Percentiles rank a stretch among this genome's conserved stretches.
phyloP scores from a whole-genome alignment of 208 protist genomes.

The Acanthamoeba culbertsoni region DNA sequence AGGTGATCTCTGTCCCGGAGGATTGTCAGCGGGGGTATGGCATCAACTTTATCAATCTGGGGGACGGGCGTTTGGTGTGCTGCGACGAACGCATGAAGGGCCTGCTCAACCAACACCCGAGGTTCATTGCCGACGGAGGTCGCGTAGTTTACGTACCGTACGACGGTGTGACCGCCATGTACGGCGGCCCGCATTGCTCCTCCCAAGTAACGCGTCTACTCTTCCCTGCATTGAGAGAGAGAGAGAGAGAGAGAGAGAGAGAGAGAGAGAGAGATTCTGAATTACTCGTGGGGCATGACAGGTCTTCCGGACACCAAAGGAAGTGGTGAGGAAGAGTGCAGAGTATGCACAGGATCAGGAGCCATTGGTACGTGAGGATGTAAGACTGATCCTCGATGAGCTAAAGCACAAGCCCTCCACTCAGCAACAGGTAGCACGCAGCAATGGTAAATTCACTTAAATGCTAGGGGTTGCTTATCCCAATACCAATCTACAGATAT shows the following conservation, averaged over 20 bases:
- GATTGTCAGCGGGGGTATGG: constrained; percentile 69
- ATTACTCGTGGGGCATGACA: background rate
- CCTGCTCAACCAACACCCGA: background rate
- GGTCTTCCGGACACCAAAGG: background rate
- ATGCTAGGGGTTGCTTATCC: background rate
- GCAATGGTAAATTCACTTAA: background rate
- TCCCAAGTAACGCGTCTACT: constrained; percentile 54
- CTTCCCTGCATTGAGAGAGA: background rate
- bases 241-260: background rate
- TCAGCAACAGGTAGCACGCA: background rate
- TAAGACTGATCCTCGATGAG: background rate
- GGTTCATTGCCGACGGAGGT: constrained; percentile 61
- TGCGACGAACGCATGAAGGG: constrained; percentile 54
- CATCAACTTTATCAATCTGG: constrained; percentile 80
- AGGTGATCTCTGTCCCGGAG: constrained; percentile 73
- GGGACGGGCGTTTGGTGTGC: constrained; percentile 64
- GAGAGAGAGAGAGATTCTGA: background rate
- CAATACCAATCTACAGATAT: background rate
- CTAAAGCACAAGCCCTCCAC: background rate
- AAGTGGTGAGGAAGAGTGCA: background rate
- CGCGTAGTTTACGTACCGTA: constrained; percentile 68
- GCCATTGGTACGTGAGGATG: background rate
- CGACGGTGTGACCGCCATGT: constrained; percentile 74
- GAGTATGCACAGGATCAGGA: background rate
- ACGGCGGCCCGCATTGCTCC: constrained; percentile 73